Evolutionary conservation across 306 rosid species (phyloP).

Genomic region (Quercus aquifolioides): DNA sequence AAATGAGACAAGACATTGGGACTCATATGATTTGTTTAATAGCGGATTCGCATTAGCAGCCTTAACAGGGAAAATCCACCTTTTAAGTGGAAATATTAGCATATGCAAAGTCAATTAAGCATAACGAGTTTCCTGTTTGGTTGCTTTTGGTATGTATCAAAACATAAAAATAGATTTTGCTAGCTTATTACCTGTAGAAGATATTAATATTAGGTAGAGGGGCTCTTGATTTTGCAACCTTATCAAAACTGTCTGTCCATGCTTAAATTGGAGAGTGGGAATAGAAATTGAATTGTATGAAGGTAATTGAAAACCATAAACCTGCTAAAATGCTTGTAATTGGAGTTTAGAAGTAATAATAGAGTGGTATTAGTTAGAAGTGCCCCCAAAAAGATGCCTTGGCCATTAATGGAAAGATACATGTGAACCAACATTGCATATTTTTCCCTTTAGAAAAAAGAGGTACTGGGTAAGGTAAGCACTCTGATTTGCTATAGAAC

Average conservation of each 20-base stretch:
- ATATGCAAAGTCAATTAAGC: slow-evolving; percentile 13
- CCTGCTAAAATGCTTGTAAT: too few relatives aligned
- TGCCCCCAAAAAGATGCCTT: background rate
- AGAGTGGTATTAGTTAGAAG: background rate
- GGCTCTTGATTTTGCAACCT: background rate
- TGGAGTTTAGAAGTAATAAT: too few relatives aligned
- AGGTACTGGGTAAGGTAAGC: background rate
- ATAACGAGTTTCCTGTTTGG: slow-evolving; percentile 13
- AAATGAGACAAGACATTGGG: background rate
- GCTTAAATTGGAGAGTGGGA: background rate
- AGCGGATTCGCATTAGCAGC: slow-evolving; percentile 18
- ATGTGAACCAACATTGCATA: background rate
- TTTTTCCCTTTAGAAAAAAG: background rate
- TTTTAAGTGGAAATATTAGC: slow-evolving; percentile 33
- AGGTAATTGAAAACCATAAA: too few relatives aligned
- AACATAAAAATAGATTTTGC: slow-evolving; percentile 12
- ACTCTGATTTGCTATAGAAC: background rate
- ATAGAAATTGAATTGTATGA: too few relatives aligned
- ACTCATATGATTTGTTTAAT: background rate
- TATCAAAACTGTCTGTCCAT: background rate
- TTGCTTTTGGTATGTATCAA: slow-evolving; percentile 26
- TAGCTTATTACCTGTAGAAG: background rate
- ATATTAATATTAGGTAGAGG: background rate
- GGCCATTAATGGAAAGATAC: background rate
- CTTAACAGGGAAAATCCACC: slow-evolving; percentile 34